Conservation (phyloP, 768 basidiomycete species). For the Russula sp. region DNA sequence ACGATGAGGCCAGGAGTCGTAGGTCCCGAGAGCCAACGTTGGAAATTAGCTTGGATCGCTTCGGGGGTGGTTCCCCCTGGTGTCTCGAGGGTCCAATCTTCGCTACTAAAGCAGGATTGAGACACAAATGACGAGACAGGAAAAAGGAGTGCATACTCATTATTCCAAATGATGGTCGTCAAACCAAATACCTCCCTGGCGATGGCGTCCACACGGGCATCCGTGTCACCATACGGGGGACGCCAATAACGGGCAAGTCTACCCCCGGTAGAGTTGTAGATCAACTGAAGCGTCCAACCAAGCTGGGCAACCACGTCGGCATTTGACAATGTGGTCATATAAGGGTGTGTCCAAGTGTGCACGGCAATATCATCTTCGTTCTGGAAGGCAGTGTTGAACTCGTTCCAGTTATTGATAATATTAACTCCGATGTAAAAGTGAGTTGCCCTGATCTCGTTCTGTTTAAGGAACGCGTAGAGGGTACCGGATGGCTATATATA, state of each 20-base stretch:
- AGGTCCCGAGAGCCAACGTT: constrained; percentile 57
- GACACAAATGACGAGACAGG: constrained; percentile 9
- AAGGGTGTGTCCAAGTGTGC: constrained; percentile 72
- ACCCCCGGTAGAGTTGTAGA: constrained; percentile 79
- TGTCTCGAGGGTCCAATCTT: constrained; percentile 67
- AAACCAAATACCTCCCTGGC: constrained; percentile 85
- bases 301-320: constrained; percentile 67
- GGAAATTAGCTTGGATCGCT: constrained; percentile 49
- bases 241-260: constrained; percentile 75
- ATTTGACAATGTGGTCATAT: constrained; percentile 76
- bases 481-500: constrained; percentile 31
- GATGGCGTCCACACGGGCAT: constrained; percentile 80
- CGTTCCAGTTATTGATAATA: constrained; percentile 37
- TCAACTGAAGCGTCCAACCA: constrained; percentile 78
- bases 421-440: constrained; percentile 50
- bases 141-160: constrained; percentile 54
- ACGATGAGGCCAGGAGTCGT: constrained; percentile 78
- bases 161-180: constrained; percentile 85
- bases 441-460: constrained; percentile 42
- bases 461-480: constrained; percentile 42
- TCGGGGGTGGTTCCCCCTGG: constrained; percentile 45
- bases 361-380: constrained; percentile 43
- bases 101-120: constrained; percentile 46
- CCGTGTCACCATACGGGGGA: constrained; percentile 84
- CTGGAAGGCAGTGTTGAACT: constrained; percentile 39